phyloP scores from a whole-genome alignment of 2,329 filamentous ascomycete genomes.

The Celoporthe dispersa region DNA sequence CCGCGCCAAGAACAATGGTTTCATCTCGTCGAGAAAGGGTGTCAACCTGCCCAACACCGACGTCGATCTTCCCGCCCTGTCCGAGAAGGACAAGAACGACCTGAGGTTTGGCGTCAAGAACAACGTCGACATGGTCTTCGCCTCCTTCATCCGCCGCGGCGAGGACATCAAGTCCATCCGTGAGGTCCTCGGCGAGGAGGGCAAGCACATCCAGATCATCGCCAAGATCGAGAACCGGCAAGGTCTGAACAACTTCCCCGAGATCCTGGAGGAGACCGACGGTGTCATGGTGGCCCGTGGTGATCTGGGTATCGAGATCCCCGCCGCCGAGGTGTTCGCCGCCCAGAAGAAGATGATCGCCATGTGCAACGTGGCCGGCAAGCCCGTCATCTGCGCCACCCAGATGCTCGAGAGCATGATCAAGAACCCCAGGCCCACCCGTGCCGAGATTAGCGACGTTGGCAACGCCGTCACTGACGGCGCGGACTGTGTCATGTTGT shows the following conservation, averaged over 20 bases:
- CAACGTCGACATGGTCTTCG: slow-evolving; percentile 98
- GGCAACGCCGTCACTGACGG: slow-evolving; percentile 98
- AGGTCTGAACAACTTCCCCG: slow-evolving; percentile 98
- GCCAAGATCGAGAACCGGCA: slow-evolving; percentile 99
- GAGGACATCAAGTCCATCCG: slow-evolving; percentile 94
- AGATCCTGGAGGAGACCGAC: slow-evolving; percentile 94
- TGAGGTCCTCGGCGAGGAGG: slow-evolving; percentile 84
- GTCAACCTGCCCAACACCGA: slow-evolving; percentile 99
- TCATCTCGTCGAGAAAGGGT: slow-evolving; percentile 98
- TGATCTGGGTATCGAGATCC: slow-evolving; percentile 98
- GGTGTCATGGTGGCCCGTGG: slow-evolving; percentile 99
- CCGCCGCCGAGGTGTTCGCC: slow-evolving; percentile 96
- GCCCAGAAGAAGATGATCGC: slow-evolving; percentile 99
- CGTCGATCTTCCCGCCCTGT: slow-evolving; percentile 94
- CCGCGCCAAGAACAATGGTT: slow-evolving; percentile 93
- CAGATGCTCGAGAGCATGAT: slow-evolving; percentile 99
- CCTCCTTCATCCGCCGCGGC: slow-evolving; percentile 94
- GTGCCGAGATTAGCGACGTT: slow-evolving; percentile 97
- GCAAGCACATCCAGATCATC: slow-evolving; percentile 98
- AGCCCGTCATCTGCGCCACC: slow-evolving; percentile 97
- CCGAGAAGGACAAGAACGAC: slow-evolving; percentile 97
- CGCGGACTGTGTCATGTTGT: slow-evolving; percentile 99
- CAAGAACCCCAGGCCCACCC: slow-evolving; percentile 97
- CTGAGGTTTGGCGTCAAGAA: slow-evolving; percentile 97
- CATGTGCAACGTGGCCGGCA: slow-evolving; percentile 99